Evolutionary conservation across 352 stramenopile genomes (phyloP).

Genomic region (Phytophthora colocasiae): DNA sequence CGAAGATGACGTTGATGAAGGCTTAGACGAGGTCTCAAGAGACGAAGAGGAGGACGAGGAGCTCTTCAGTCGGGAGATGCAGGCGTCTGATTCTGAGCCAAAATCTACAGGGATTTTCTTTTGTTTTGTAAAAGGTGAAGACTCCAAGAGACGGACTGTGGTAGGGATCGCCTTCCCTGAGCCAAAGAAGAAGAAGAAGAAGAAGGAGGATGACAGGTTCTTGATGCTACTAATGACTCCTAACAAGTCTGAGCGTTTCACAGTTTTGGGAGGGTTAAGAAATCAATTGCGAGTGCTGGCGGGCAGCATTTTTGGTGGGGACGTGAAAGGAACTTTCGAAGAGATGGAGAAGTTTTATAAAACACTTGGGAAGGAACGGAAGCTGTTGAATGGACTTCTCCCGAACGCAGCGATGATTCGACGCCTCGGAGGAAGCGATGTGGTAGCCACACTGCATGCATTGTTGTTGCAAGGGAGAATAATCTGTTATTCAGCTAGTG

Average conservation of each 20-base stretch:
- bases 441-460: slow-evolving; percentile 73
- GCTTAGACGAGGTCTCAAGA: slow-evolving; percentile 23
- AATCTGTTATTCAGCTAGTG: slow-evolving; percentile 74
- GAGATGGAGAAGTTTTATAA: slow-evolving; percentile 41
- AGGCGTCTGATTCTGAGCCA: slow-evolving; percentile 34
- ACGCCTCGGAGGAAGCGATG: slow-evolving; percentile 55
- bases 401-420: slow-evolving; percentile 58
- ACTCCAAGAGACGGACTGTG: slow-evolving; percentile 27
- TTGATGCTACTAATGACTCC: slow-evolving; percentile 42
- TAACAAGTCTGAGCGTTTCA: slow-evolving; percentile 16
- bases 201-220: slow-evolving; percentile 56
- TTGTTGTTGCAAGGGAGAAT: slow-evolving; percentile 80
- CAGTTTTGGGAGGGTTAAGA: slow-evolving; percentile 49
- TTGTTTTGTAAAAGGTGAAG: slow-evolving; percentile 30
- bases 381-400: slow-evolving; percentile 45
- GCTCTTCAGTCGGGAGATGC: slow-evolving; percentile 74
- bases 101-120: slow-evolving; percentile 56
- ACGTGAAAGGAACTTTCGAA: slow-evolving; percentile 28
- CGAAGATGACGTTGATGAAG: slow-evolving; percentile 26
- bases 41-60: slow-evolving; percentile 71
- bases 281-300: slow-evolving; percentile 43
- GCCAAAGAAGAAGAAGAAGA: slow-evolving; percentile 28
- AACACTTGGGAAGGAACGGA: slow-evolving; percentile 52
- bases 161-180: slow-evolving; percentile 62
- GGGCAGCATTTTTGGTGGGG: slow-evolving; percentile 39